A percentile compares a stretch with the other conserved stretches of the same genome.
Evolutionary conservation across 2,329 filamentous ascomycete species (phyloP).

Genomic region (Beauveria pseudobassiana): DNA sequence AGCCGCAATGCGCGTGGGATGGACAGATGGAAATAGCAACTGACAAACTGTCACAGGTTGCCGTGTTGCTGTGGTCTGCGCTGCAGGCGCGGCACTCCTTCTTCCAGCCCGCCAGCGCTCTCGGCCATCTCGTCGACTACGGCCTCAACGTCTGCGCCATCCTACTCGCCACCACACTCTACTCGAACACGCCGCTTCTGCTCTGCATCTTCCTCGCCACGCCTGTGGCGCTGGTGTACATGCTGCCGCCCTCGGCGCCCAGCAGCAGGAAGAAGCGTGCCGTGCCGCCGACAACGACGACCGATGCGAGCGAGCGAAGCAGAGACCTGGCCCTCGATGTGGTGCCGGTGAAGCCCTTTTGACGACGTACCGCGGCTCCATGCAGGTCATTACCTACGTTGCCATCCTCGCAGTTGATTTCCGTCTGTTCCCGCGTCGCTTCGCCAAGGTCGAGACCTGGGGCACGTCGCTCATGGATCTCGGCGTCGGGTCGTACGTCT

Average conservation of each 20-base stretch:
- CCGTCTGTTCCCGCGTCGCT: constrained; percentile 81
- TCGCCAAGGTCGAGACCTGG: constrained; percentile 99
- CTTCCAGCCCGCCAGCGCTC: constrained; percentile 66
- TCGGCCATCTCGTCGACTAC: constrained; percentile 72
- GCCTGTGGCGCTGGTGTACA: constrained; percentile 59
- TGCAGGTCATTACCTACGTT: constrained; percentile 85
- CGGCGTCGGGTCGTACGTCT: constrained; percentile 95
- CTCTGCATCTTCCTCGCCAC: constrained; percentile 67
- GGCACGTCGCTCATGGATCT: constrained; percentile 98
- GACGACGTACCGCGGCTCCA: constrained; percentile 81
- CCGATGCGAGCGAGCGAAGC: constrained; percentile 15
- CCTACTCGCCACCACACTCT: constrained; percentile 79
- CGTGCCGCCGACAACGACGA: constrained; percentile 32
- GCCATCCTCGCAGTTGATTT: constrained; percentile 98
- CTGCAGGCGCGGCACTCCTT: constrained; percentile 78
- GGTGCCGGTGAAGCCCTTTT: constrained; percentile 85
- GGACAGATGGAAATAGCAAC: background rate
- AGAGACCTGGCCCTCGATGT: constrained; percentile 22
- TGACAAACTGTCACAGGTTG: constrained; percentile 46
- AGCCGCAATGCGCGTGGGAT: background rate
- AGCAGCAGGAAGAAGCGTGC: constrained; percentile 38
- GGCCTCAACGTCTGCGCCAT: constrained; percentile 77
- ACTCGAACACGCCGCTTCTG: constrained; percentile 65
- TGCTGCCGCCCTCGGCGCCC: constrained; percentile 32
- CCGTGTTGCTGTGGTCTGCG: constrained; percentile 79